phyloP scores from a whole-genome alignment of 164 flowering plant genomes.

The Vitis riparia region DNA sequence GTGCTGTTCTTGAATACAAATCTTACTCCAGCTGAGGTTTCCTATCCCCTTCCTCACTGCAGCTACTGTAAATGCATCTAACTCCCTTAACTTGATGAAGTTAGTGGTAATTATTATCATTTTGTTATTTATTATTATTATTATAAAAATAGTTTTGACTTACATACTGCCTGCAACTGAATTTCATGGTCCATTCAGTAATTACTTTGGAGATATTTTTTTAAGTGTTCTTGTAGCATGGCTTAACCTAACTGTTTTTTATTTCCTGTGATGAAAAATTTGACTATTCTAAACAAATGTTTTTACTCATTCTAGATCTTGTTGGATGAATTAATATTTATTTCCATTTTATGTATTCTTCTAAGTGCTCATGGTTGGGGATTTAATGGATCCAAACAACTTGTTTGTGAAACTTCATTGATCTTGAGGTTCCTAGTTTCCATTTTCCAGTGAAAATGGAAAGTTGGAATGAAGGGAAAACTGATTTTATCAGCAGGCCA shows the following conservation, averaged over 20 bases:
- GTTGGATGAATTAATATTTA: not conserved
- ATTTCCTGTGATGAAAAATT: not conserved
- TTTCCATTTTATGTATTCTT: not conserved
- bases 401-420: not conserved
- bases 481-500: slow-evolving; percentile 2
- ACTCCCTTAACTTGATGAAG: too few relatives aligned
- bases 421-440: not conserved
- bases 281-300: not conserved
- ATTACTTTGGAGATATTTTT: not conserved
- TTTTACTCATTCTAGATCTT: not conserved
- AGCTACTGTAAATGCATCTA: slow-evolving; percentile 1
- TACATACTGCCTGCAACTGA: not conserved
- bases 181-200: not conserved
- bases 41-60: slow-evolving; percentile 8
- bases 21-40: slow-evolving; percentile 17
- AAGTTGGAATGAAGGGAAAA: not conserved
- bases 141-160: not conserved
- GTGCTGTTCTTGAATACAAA: slow-evolving; percentile 12
- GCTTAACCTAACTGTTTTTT: not conserved
- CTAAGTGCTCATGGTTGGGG: not conserved
- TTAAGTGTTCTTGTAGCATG: not conserved
- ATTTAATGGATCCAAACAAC: not conserved
- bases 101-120: not conserved
- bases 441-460: slow-evolving; percentile 5
- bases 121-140: too few relatives aligned